phyloP scores from a whole-genome alignment of 1,284 basidiomycete species.

The Apiotrichum akiyoshidainum region DNA sequence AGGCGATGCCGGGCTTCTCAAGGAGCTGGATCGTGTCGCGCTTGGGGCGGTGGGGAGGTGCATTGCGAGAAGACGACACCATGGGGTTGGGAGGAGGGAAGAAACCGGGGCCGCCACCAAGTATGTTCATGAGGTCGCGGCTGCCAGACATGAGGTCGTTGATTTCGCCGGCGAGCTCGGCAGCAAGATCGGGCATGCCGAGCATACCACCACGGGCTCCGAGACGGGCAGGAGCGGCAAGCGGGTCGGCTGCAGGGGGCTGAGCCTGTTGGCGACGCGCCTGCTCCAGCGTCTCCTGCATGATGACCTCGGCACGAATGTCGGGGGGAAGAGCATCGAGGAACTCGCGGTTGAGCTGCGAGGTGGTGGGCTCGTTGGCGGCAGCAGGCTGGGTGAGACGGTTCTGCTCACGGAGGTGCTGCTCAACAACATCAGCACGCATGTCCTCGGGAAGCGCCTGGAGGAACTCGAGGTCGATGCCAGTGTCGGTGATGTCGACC shows the following conservation, averaged over 20 bases:
- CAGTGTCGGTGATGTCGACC: conserved; percentile 98
- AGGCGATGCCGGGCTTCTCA: conserved; percentile 84
- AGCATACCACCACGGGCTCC: conserved; percentile 1
- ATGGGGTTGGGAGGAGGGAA: background rate
- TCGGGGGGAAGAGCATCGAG: conserved; percentile 93
- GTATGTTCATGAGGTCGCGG: conserved; percentile 4
- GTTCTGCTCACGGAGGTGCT: conserved; percentile 78
- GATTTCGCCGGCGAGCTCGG: conserved; percentile 3
- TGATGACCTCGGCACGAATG: conserved; percentile 92
- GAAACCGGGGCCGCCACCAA: background rate
- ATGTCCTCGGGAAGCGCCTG: conserved; percentile 98
- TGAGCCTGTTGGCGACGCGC: conserved; percentile 55
- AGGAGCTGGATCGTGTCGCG: conserved; percentile 92
- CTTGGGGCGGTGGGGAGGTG: conserved; percentile 25
- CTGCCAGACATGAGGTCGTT: conserved; percentile 2
- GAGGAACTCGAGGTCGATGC: conserved; percentile 96
- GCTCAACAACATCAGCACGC: conserved; percentile 96
- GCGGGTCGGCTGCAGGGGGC: background rate
- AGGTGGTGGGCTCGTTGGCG: conserved; percentile 56
- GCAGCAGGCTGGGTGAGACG: conserved; percentile 58
- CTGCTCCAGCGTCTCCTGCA: conserved; percentile 84
- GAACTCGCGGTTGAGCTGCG: conserved; percentile 91
- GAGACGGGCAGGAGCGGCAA: background rate
- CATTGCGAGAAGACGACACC: background rate
- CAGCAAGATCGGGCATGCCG: conserved; percentile 6